phyloP scores from a whole-genome alignment of 2,329 filamentous ascomycete species.

The Coniochaeta prunicola region DNA sequence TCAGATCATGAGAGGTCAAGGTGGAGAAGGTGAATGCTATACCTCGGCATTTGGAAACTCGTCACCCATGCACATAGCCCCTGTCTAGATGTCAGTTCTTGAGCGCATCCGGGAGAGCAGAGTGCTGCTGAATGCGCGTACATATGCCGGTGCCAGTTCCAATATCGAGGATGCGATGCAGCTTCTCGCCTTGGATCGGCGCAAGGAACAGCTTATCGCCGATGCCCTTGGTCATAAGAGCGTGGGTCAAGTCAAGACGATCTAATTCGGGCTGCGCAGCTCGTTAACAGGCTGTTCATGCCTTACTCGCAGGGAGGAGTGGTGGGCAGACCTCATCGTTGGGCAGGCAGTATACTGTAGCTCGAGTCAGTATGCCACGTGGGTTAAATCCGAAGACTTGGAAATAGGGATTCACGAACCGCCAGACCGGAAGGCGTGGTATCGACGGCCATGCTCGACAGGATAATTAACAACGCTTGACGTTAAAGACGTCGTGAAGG shows the following conservation, averaged over 20 bases:
- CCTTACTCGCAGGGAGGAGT: neutral
- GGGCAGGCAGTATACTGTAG: slow-evolving; percentile 13
- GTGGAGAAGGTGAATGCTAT: neutral
- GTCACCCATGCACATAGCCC: slow-evolving; percentile 30
- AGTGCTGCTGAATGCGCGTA: neutral
- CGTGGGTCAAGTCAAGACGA: slow-evolving; percentile 15
- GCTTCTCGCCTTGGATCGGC: slow-evolving; percentile 19
- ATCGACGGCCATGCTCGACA: slow-evolving; percentile 22
- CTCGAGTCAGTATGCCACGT: neutral
- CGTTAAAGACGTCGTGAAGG: slow-evolving; percentile 17
- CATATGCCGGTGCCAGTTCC: slow-evolving; percentile 37
- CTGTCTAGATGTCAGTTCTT: neutral
- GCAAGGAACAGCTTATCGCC: slow-evolving; percentile 19
- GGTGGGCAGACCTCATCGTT: slow-evolving; percentile 18
- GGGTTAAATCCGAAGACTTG: neutral
- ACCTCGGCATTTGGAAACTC: slow-evolving; percentile 17
- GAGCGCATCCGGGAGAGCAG: neutral
- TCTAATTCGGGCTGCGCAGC: slow-evolving; percentile 21
- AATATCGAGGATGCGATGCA: slow-evolving; percentile 31
- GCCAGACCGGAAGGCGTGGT: slow-evolving; percentile 25
- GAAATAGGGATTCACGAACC: slow-evolving; percentile 8
- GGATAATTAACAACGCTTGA: slow-evolving; percentile 21
- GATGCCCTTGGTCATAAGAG: slow-evolving; percentile 7
- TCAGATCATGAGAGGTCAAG: slow-evolving; percentile 28
- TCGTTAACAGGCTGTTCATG: slow-evolving; percentile 6